Evolutionary conservation across 345 rosid species (phyloP), one percentile per base, ranked within the genome.

Genomic region (Populus ilicifolia): DNA sequence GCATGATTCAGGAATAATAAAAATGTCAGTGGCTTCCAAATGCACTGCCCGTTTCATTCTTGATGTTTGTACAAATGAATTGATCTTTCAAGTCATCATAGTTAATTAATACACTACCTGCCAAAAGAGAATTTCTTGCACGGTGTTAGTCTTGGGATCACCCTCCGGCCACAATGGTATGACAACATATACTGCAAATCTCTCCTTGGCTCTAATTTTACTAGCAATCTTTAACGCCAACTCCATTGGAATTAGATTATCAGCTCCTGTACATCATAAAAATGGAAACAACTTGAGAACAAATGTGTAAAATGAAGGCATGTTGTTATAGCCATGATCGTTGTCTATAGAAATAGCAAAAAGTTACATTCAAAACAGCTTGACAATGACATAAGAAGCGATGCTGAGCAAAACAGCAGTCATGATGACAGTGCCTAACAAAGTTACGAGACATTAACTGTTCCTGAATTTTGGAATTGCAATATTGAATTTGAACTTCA

Each of bases 131-230:
- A 96, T 94, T 89, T 96, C 99, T 87, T 94, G 99, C 87, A 91
- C 79, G 36, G 94, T 74, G 9, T 80, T 89, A 77, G 93, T 66
- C 73, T 86, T 89, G 30, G 99, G 98, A 78, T 94, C 97, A 71
- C 99, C 99, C 85, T 96, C 99, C 27, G 99, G 99, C 99, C 99
- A 96, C 93, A 96, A 71, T 4, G 99, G 99, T 71, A 96, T 81
- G 71, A 94, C 78, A n/a, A 96, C 76, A 85, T 96, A 96, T 41
- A 93, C 97, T 0, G 94, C 88, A 80, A 96, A 96, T 85, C 97
- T 92, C 86, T 96, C 94, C 23, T 84, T 86, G 21, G 98, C 96
- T 85, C 90, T 87, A 77, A 96, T 93, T 86, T 96, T 96, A 82
- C 89, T 88, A 43, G 85, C 94, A 87, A 96, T 86, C 90, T 96